Evolutionary conservation across 441 rosid species (phyloP).

Genomic region (Gossypium schwendimanii): DNA sequence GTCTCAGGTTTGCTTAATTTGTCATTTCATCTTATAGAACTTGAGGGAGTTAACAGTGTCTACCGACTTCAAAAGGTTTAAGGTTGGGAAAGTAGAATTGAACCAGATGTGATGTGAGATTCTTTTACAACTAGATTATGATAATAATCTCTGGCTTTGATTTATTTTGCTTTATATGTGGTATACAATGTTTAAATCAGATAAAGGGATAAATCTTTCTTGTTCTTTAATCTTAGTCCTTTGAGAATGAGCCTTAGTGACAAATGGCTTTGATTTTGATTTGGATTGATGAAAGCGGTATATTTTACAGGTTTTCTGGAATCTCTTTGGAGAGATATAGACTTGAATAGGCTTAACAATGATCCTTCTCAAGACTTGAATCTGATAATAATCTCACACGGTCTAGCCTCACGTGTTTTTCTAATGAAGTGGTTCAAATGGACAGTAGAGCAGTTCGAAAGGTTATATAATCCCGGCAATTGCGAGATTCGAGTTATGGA

Average conservation of each 20-base stretch:
- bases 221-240: background rate
- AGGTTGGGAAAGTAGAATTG: background rate
- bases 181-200: background rate
- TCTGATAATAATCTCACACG: constrained; percentile 77
- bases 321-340: constrained; percentile 95
- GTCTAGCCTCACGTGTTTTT: constrained; percentile 78
- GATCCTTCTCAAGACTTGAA: constrained; percentile 64
- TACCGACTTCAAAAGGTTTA: background rate
- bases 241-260: background rate
- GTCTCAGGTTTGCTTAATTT: background rate
- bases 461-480: constrained; percentile 58
- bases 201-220: background rate
- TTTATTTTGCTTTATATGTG: background rate
- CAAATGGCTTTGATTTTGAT: background rate
- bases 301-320: constrained; percentile 69
- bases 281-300: background rate
- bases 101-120: background rate
- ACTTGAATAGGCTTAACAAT: constrained; percentile 62
- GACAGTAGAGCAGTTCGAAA: constrained; percentile 85
- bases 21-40: background rate
- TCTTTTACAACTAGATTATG: background rate
- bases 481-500: constrained; percentile 83
- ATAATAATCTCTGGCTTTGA: background rate
- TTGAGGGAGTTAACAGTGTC: background rate
- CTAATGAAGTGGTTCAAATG: constrained; percentile 99